These are phyloP conservation scores for Acacia crassicarpa DNA, from an alignment of 306 rosid species.

Conservation along the genomic window DNA sequence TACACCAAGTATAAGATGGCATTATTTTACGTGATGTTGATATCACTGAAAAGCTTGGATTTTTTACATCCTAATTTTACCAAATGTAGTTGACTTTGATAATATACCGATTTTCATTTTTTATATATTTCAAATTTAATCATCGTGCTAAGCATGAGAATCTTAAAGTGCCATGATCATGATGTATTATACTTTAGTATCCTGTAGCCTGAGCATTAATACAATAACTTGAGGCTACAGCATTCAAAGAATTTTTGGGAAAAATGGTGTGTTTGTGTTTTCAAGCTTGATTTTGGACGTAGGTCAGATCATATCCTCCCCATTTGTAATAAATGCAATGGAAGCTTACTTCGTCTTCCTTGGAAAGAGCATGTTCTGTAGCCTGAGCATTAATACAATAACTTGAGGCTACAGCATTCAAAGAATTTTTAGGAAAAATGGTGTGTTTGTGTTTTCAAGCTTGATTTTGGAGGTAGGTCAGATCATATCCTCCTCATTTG, in stretches of 20 bases:
- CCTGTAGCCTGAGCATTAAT: background rate
- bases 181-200: background rate
- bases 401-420: background rate
- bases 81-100: too few species aligned
- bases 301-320: background rate
- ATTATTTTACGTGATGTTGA: background rate
- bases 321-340: background rate
- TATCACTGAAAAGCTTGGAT: background rate
- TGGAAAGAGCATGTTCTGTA: slow-evolving; percentile 48
- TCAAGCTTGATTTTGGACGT: background rate
- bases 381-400: background rate
- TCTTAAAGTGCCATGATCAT: background rate
- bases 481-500: background rate
- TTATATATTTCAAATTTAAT: too few species aligned
- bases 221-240: background rate
- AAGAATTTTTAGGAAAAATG: background rate
- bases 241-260: background rate
- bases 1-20: too few species aligned
- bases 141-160: background rate
- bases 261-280: background rate
- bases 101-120: too few species aligned
- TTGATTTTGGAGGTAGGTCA: background rate
- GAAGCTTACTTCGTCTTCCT: slow-evolving; percentile 78
- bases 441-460: background rate
- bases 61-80: too few species aligned